Percentiles rank a stretch among this genome's conserved stretches.
phyloP scores from a whole-genome alignment of 2,329 filamentous ascomycete species.

The Pseudomassariella vexata region DNA sequence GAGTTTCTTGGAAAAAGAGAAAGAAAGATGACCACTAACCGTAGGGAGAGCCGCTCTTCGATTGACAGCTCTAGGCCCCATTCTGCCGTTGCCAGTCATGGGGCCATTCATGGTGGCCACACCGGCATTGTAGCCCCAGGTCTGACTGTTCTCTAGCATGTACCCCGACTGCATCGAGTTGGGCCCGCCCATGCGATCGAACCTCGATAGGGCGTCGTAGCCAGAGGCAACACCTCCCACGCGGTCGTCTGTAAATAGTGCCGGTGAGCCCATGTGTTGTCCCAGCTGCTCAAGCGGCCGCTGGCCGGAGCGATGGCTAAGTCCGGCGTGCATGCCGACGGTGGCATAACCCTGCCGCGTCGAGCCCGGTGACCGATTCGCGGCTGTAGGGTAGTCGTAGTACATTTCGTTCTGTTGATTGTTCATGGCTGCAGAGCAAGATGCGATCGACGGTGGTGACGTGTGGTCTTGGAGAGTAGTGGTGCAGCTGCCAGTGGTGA shows the following conservation, averaged over 20 bases:
- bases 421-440: too few species aligned
- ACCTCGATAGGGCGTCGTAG: conserved; percentile 43
- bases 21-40: conserved; percentile 46
- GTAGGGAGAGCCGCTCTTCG: conserved; percentile 62
- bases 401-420: conserved; percentile 63
- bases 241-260: conserved; percentile 67
- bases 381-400: conserved; percentile 57
- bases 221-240: conserved; percentile 56
- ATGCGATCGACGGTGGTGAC: conserved; percentile 6
- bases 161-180: conserved; percentile 36
- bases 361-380: conserved; percentile 68
- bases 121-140: conserved; percentile 70
- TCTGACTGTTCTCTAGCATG: conserved; percentile 64
- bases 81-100: conserved; percentile 57
- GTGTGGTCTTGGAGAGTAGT: background rate
- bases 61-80: conserved; percentile 42
- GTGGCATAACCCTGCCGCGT: conserved; percentile 57
- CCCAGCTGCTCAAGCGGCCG: conserved; percentile 72
- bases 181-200: conserved; percentile 25
- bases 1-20: too few species aligned
- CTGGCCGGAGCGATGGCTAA: conserved; percentile 61
- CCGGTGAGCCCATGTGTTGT: conserved; percentile 50
- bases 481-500: conserved; percentile 3
- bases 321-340: conserved; percentile 44
- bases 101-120: conserved; percentile 59